Base-by-base conservation (phyloP, 257 asterid species). In the Petrea volubilis region DNA sequence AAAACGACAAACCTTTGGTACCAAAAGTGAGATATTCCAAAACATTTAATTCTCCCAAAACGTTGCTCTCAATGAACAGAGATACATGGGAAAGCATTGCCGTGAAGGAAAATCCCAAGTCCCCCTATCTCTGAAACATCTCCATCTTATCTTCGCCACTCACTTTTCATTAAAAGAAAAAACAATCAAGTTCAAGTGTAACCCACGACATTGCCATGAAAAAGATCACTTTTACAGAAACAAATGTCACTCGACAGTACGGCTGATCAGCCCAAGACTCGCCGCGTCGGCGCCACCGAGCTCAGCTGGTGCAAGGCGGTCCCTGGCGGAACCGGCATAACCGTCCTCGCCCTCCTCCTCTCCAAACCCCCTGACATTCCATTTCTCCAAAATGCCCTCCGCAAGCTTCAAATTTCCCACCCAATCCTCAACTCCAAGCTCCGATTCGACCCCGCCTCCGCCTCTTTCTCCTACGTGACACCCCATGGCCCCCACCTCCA, bases 271-370 rank as follows among this genome's bases (percentile, higher is more conserved):
- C 65, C 78, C 62, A 61, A 74, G 72, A 20, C n/a, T 79, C 96
- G 98, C 7, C 83, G 75, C 14, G 79, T 70, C 0, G 91, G 97
- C 25, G 78, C 80, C 82, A 91, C 97, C 38, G 98, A 94, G 84
- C 81, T 51, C 74, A 94, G 96, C 81, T 94, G 96, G 98, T 94
- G 97, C 92, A 84, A 77, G 79, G 97, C 97, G n/a, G 93, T 85
- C 1, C 90, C 93, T 20, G 93, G 93, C 23, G 98, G 98, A 71
- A 94, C 98, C 20, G 97, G 98, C 59, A 78, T 82, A 34, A 91
- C 96, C 0, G 95, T 86, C 6, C 78, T 94, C 72, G 85, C 88
- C 64, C 78, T 91, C 80, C 90, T 87, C 71, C 70, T 91, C 61
- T 79, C 93, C 5, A 86, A 85, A 78, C 69, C 83, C 25, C 84